Conservation (phyloP, 805 yeast species). For the Metschnikowia peoriensis region DNA sequence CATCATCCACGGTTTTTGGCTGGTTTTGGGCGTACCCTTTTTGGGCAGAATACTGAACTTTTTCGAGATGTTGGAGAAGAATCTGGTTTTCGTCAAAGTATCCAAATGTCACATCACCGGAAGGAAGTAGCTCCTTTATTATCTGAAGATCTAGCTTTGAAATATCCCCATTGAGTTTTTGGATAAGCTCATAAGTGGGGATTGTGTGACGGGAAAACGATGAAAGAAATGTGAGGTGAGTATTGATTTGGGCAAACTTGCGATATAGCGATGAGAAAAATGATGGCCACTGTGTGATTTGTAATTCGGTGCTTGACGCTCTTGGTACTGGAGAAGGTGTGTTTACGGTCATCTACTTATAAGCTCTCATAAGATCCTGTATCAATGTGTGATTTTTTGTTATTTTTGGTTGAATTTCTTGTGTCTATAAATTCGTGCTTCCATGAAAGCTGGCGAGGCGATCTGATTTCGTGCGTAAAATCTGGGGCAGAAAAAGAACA, state of each 20-base stretch:
- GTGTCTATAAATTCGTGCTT: not conserved
- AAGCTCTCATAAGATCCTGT: not conserved
- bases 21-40: slow-evolving; percentile 35
- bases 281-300: slow-evolving; percentile 9
- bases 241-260: slow-evolving; percentile 19
- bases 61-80: slow-evolving; percentile 42
- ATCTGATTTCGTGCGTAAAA: too few species aligned
- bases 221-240: slow-evolving; percentile 39
- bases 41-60: slow-evolving; percentile 36
- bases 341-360: too few species aligned
- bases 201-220: slow-evolving; percentile 19
- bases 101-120: slow-evolving; percentile 61
- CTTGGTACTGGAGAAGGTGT: not conserved
- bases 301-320: not conserved
- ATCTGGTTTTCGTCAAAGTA: slow-evolving; percentile 79
- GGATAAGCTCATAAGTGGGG: slow-evolving; percentile 32
- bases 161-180: slow-evolving; percentile 30
- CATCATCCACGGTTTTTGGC: slow-evolving; percentile 43
- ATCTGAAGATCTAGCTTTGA: slow-evolving; percentile 59
- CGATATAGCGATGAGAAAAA: slow-evolving; percentile 10
- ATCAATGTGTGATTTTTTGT: not conserved
- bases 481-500: too few species aligned
- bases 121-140: slow-evolving; percentile 60
- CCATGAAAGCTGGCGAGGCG: too few species aligned
- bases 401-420: too few species aligned